Evolutionary conservation across 768 basidiomycete species (phyloP).

Genomic region (Clavulina sp.): DNA sequence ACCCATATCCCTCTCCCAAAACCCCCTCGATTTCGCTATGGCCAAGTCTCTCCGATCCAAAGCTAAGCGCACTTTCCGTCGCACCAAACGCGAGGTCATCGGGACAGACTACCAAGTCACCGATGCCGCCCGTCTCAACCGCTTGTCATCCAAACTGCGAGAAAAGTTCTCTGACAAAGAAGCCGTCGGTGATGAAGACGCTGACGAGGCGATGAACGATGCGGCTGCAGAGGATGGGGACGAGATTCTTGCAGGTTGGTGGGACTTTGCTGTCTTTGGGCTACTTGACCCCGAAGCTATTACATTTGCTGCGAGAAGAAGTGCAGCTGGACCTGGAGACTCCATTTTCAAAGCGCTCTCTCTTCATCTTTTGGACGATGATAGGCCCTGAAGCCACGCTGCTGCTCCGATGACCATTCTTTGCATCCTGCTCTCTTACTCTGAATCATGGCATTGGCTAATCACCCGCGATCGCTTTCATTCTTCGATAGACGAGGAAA

Average conservation of each 20-base stretch:
- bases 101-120: conserved; percentile 54
- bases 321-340: too few relatives aligned
- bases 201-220: conserved; percentile 18
- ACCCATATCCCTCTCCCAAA: too few relatives aligned
- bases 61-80: conserved; percentile 57
- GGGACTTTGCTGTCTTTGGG: conserved; percentile 35
- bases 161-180: conserved; percentile 28
- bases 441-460: too few relatives aligned
- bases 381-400: too few relatives aligned
- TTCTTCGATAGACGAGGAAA: too few relatives aligned
- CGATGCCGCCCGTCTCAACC: conserved; percentile 57
- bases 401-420: too few relatives aligned
- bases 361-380: too few relatives aligned
- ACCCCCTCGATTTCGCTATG: too few relatives aligned
- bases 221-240: conserved; percentile 15
- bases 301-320: too few relatives aligned
- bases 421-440: too few relatives aligned
- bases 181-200: conserved; percentile 14
- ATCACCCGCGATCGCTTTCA: too few relatives aligned
- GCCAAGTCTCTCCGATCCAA: conserved; percentile 75
- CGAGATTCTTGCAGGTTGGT: conserved; percentile 42
- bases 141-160: conserved; percentile 50
- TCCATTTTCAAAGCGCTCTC: too few relatives aligned
- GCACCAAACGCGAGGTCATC: conserved; percentile 46
- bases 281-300: conserved; percentile 42